Evolutionary conservation across 116 monocot genomes (phyloP).

Genomic region (Phalaenopsis hybrid): DNA sequence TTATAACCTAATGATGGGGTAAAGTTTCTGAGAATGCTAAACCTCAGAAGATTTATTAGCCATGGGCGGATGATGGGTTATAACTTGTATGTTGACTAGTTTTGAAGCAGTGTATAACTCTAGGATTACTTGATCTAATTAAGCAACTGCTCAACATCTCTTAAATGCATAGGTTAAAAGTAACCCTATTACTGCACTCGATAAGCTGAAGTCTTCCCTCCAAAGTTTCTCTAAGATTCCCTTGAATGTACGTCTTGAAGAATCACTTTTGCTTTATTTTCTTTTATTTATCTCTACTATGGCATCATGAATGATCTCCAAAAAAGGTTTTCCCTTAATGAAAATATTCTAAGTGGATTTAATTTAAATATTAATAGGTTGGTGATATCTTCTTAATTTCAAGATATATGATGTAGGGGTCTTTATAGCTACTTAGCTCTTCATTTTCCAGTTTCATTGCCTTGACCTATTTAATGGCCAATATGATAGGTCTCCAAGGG

Average conservation of each 20-base stretch:
- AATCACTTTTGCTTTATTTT: too few species aligned
- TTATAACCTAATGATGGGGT: background rate
- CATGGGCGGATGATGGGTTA: background rate
- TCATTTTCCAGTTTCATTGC: background rate
- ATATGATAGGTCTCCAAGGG: background rate
- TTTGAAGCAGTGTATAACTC: background rate
- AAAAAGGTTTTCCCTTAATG: too few species aligned
- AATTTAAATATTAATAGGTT: background rate
- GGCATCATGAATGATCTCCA: too few species aligned
- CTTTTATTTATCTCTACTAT: too few species aligned
- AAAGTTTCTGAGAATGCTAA: background rate
- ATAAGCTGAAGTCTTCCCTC: background rate
- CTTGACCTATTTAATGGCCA: background rate
- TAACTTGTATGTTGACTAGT: background rate
- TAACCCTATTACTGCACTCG: background rate
- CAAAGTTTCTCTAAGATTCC: background rate
- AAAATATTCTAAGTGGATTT: background rate
- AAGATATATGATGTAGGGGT: background rate
- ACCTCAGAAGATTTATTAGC: too few species aligned
- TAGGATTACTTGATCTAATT: background rate
- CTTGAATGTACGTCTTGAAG: background rate
- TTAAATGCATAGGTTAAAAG: background rate
- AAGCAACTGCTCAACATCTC: background rate
- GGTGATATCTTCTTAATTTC: background rate
- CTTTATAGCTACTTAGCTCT: background rate